Base-by-base conservation (phyloP, 192 early-diverging fungal species). In the Umbelopsis ramanniana region DNA sequence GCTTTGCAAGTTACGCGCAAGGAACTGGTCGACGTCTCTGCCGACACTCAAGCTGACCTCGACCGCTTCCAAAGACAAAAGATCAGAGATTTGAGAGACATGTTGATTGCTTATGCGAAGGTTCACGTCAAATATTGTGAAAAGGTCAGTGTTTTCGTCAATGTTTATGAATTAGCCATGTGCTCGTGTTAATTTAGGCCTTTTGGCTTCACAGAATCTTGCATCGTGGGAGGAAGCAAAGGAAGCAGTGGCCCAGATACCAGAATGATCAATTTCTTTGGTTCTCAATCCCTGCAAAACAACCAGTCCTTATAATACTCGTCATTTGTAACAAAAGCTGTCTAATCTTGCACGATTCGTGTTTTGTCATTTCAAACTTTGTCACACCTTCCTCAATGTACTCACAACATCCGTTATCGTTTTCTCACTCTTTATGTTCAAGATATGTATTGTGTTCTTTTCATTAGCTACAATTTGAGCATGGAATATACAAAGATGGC, bases 41-140 rank as follows among this genome's bases (percentile, higher is more conserved):
- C 83, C 6, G 91, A 91, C 46, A 91, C 96, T 50, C 95, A 98
- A 79, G 82, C 84, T 17, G 94, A 99, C 72, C 75, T 99, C 74
- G 96, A 98, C 69, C 83, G 95, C 37, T 99, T 97, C 84, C 97
- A 99, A 82, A 84, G 93, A 70, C 91, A 96, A 73, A 99, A 99
- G 82, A 85, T 97, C 46, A 79, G 83, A 38, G 96, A 99, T 71
- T 71, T 99, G 38, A 85, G 92, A 66, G 88, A 93, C 70, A 88
- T 94, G 76, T 72, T 99, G 66, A 79, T 97, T 40, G 87, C 85
- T 10, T 89, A 88, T 76, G 91, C 92, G 38, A 89, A 87, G 68
- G 85, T 85, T 67, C 91, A 93, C 37, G 75, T 89, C 35, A 86
- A 87, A 54, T 93, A 89, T 87, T 90, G 89, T 24, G 87, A 90